phyloP scores from a whole-genome alignment of 768 basidiomycete species.

The Rhodotorula diobovata region DNA sequence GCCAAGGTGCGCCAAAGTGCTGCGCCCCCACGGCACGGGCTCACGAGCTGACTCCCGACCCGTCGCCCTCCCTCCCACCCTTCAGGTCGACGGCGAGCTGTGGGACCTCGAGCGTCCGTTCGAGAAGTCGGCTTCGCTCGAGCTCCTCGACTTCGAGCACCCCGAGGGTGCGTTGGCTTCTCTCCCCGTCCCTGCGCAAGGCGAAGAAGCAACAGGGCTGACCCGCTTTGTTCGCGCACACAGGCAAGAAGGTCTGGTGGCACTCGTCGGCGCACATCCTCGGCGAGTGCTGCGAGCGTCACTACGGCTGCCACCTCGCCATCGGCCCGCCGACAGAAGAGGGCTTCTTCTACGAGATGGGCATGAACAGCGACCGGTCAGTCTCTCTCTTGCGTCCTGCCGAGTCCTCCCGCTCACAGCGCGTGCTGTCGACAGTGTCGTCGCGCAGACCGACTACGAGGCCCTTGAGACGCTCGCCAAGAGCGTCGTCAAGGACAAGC shows the following conservation, averaged over 20 bases:
- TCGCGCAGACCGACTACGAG: constrained; percentile 77
- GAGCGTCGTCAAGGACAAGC: constrained; percentile 86
- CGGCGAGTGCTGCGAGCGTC: constrained; percentile 90
- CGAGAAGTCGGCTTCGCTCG: constrained; percentile 73
- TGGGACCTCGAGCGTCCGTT: constrained; percentile 96
- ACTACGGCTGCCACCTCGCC: constrained; percentile 95
- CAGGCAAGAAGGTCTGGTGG: constrained; percentile 97
- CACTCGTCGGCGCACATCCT: constrained; percentile 98
- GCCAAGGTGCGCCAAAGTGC: constrained; percentile 62
- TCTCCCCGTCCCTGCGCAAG: not conserved
- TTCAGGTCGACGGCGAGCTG: constrained; percentile 71
- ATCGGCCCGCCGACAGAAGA: constrained; percentile 95
- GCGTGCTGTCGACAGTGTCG: constrained; percentile 54
- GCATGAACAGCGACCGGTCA: constrained; percentile 66
- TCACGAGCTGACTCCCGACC: not conserved
- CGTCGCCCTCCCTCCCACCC: not conserved
- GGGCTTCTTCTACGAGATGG: constrained; percentile 99
- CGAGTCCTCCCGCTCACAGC: too few relatives aligned
- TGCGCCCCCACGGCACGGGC: not conserved
- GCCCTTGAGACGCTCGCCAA: constrained; percentile 83
- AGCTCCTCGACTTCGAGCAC: constrained; percentile 86
- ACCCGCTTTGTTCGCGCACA: constrained; percentile 37
- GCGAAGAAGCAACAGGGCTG: not conserved
- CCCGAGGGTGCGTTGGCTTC: constrained; percentile 61
- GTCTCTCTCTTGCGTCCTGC: constrained; percentile 2